Base-by-base conservation (phyloP, 2,329 filamentous ascomycete species). In the Grosmannia huntii region DNA sequence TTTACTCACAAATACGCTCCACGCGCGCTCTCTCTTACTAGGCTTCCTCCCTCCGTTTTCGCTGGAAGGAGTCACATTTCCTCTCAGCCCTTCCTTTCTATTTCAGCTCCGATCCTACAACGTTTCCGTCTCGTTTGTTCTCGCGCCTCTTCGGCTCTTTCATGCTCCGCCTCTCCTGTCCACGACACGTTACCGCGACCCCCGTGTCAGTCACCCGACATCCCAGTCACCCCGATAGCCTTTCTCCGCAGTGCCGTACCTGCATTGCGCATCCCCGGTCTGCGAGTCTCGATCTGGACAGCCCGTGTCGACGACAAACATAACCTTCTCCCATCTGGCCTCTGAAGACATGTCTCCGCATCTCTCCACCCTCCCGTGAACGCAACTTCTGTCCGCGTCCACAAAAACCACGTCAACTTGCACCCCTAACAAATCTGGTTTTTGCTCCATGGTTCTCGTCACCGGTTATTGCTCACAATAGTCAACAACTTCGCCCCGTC, bases 1-100 rank as follows among this genome's bases (percentile, higher is more conserved):
- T 63, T 57, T 60, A 61, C 60, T 62, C 59, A 62, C 62, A 63
- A 60, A 60, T 56, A 59, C 60, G 62, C 59, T 60, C 59, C 46
- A 38, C 57, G 56, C 59, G 57, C 57, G 12, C 51, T 53, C 50
- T 56, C 53, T 57, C 38, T 14, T 44, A 56, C 27, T 62, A 60
- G 61, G 56, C 51, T 56, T 48, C 53, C 41, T 55, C 51, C 52
- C 60, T 27, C 36, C 36, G 36, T 38, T 38, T 38, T 38, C 36
- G 36, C 36, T 16, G 52, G 52, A 55, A 62, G 59, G 60, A 63
- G 62, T 61, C 62, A 62, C 55, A 59, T 16, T 44, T 16, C 11
- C 51, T 36, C 27, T 38, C 49, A 41, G 31, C 49, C 36, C 21
- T 36, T 46, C 14, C 46, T 38, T 56, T 33, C 54, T n/a, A 49